Evolutionary conservation across 2,329 filamentous ascomycete genomes (phyloP).

Genomic region (Pseudogymnoascus sp.): DNA sequence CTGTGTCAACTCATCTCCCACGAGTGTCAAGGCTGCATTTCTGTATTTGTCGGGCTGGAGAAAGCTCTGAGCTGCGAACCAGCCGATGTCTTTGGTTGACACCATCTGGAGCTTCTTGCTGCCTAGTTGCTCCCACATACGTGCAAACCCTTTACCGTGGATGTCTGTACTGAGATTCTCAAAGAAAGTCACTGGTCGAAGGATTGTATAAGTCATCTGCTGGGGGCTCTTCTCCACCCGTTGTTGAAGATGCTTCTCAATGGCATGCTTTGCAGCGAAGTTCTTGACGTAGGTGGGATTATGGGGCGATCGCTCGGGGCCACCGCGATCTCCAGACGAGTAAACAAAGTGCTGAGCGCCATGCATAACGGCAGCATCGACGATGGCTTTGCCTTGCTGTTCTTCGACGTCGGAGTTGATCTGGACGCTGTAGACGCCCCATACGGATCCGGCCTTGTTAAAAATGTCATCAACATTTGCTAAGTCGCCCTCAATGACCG

Average conservation of each 20-base stretch:
- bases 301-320: conserved; percentile 38
- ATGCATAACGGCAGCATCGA: conserved; percentile 47
- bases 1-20: conserved; percentile 36
- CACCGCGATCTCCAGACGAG: conserved; percentile 53
- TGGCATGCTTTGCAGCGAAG: conserved; percentile 51
- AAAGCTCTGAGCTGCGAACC: conserved; percentile 37
- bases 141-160: neutral
- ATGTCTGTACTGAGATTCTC: conserved; percentile 31
- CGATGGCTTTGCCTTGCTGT: conserved; percentile 47
- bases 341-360: conserved; percentile 54
- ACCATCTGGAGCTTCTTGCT: conserved; percentile 33
- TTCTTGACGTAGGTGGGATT: conserved; percentile 51
- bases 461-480: conserved; percentile 46
- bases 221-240: conserved; percentile 28
- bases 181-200: conserved; percentile 49
- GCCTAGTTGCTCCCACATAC: conserved; percentile 10
- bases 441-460: conserved; percentile 38
- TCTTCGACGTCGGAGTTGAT: conserved; percentile 36
- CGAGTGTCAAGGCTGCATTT: conserved; percentile 32
- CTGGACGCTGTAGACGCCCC: conserved; percentile 57
- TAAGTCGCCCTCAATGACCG: conserved; percentile 51
- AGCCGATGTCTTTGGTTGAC: conserved; percentile 35
- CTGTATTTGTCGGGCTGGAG: conserved; percentile 30
- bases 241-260: conserved; percentile 51
- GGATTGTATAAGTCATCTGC: conserved; percentile 45